A percentile compares a stretch with the other conserved stretches of the same genome.
phyloP scores from a whole-genome alignment of 2,329 filamentous ascomycete species.

The Xylariaceae sp. region DNA sequence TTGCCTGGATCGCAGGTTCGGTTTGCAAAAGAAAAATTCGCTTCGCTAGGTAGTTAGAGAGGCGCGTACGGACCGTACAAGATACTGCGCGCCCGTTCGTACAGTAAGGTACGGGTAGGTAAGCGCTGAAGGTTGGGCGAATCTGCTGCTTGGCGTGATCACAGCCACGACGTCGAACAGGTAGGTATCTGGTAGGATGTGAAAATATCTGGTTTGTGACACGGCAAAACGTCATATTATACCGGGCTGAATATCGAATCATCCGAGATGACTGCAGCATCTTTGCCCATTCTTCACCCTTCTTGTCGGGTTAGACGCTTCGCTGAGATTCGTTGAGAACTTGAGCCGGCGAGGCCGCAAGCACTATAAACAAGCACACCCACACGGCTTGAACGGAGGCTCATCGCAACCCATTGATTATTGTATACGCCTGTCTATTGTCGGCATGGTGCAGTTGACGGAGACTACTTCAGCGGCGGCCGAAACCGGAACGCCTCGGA shows the following conservation, averaged over 20 bases:
- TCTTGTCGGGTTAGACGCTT: neutral
- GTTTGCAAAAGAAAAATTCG: too few relatives aligned
- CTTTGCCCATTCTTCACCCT: neutral
- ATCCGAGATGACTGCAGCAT: neutral
- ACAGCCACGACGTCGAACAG: neutral
- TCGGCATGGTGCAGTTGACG: slow-evolving; percentile 4
- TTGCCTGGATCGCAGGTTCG: too few relatives aligned
- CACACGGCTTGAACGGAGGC: neutral
- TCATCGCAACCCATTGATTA: neutral
- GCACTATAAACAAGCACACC: neutral
- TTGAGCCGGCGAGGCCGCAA: neutral
- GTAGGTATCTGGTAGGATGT: neutral
- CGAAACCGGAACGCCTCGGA: slow-evolving; percentile 6
- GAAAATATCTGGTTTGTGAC: neutral
- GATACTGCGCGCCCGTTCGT: too few relatives aligned
- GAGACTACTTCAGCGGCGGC: neutral
- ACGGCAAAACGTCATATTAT: neutral
- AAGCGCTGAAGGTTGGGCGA: neutral
- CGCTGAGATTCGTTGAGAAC: neutral
- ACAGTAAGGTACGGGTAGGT: neutral
- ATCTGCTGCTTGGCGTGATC: neutral
- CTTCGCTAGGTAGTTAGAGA: too few relatives aligned
- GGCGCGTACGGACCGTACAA: too few relatives aligned
- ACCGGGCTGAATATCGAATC: neutral
- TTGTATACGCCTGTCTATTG: neutral